Conservation (phyloP, 1,139 yeast species). For the Hemisphaericaspora xylofermentans region DNA sequence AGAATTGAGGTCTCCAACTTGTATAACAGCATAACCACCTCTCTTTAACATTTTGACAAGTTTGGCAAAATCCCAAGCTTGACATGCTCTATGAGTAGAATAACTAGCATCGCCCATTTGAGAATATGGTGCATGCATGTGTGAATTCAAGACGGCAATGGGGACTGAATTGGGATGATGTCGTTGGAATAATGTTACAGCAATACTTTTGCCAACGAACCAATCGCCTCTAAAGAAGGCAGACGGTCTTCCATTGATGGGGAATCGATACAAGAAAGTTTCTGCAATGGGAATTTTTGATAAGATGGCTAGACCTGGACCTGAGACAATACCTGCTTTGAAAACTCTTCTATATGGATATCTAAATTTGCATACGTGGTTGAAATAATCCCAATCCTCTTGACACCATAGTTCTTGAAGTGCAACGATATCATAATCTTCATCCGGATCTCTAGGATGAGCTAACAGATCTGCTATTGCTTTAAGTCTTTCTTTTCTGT, state of each 20-base stretch:
- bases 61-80: constrained; percentile 92
- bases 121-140: constrained; percentile 97
- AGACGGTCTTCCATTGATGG: constrained; percentile 90
- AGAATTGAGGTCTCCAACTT: constrained; percentile 92
- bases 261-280: constrained; percentile 78
- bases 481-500: constrained; percentile 58
- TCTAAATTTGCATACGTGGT: constrained; percentile 37
- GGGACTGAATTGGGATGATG: constrained; percentile 47
- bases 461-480: constrained; percentile 75
- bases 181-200: constrained; percentile 68
- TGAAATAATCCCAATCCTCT: constrained; percentile 73
- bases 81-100: constrained; percentile 86
- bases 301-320: constrained; percentile 88
- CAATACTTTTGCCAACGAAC: constrained; percentile 91
- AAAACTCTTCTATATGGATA: constrained; percentile 72
- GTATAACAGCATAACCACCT: constrained; percentile 82
- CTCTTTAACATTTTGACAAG: constrained; percentile 58
- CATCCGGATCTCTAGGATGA: constrained; percentile 29
- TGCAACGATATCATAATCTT: constrained; percentile 78
- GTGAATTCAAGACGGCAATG: constrained; percentile 82
- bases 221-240: constrained; percentile 96
- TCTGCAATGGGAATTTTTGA: constrained; percentile 82
- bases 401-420: constrained; percentile 92
- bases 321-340: constrained; percentile 81
- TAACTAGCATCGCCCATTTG: constrained; percentile 83